These are phyloP conservation scores for Puccinellia tenuiflora DNA, from an alignment of 176 grass and related monocot genomes.

Conservation along the genomic window DNA sequence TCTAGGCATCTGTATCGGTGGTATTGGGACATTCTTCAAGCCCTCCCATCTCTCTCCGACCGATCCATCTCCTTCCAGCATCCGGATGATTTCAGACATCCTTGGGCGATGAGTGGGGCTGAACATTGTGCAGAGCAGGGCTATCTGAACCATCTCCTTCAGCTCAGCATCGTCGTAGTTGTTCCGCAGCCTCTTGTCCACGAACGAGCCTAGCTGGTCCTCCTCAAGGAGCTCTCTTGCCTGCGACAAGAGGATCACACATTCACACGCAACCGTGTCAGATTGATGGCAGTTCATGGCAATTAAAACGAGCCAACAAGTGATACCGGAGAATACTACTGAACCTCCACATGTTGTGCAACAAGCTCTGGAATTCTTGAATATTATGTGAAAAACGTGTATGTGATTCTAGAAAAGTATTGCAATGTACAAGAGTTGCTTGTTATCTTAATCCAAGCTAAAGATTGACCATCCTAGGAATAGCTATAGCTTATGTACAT, in stretches of 20 bases:
- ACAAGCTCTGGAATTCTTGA: background rate
- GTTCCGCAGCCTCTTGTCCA: constrained; percentile 45
- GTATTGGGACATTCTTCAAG: constrained; percentile 32
- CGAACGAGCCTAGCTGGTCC: constrained; percentile 40
- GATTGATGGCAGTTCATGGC: background rate
- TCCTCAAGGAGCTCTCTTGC: constrained; percentile 65
- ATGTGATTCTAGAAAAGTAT: background rate
- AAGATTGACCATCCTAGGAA: background rate
- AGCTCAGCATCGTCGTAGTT: constrained; percentile 44
- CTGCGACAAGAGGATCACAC: constrained; percentile 19
- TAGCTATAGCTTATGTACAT: no score
- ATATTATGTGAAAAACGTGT: background rate
- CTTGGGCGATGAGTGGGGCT: constrained; percentile 47
- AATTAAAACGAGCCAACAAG: background rate
- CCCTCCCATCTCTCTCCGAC: constrained; percentile 67
- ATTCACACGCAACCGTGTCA: background rate
- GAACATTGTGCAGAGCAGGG: constrained; percentile 71
- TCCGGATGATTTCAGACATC: constrained; percentile 66
- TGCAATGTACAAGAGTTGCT: background rate
- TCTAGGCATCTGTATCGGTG: background rate
- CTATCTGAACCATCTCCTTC: constrained; percentile 69
- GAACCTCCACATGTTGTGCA: background rate
- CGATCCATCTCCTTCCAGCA: constrained; percentile 59
- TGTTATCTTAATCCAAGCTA: background rate
- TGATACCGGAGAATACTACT: background rate